Evolutionary conservation across 2,329 filamentous ascomycete species (phyloP), one percentile per base, ranked within the genome.

Genomic region (Elsinoe ampelina): DNA sequence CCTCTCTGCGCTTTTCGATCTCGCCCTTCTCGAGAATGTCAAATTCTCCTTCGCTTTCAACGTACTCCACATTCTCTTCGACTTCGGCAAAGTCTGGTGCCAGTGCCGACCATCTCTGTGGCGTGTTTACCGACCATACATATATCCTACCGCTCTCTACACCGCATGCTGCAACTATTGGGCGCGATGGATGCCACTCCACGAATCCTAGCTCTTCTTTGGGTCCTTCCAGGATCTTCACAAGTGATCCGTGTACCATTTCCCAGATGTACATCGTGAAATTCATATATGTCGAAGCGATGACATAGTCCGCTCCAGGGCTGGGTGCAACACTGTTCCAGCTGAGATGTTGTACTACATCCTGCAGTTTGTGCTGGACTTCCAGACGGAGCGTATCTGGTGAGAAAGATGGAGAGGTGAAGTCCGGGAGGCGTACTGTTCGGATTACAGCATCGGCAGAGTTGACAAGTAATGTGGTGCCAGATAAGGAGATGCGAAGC

Each of bases 201-300:
- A 98, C 91, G 3, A 95, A 87, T 0, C 92, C 92, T 60, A 97
- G 83, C 71, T 98, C 95, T 72, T 98, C 93, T 66, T 95, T 95
- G 1, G 92, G 91, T 0, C 93, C 92, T 70, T 98, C 95, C 38
- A 98, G 79, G 75, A 98, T 98, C 71, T 95, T 95, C 55, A 96
- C 91, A 58, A 98, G 75, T 71, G 89, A 95, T 52, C 93, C 93
- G 66, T 95, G 89, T 57, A 86, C 87, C 56, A 93, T 84, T 73
- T 98, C 93, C 93, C 92, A 97, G 26, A 97, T 91, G 72, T 97
- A 97, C 61, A 98, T 87, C 71, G 98, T 92, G 65, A 96, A 91
- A 67, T 98, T 98, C 78, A 97, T 97, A 71, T 90, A 95, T 1
- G 93, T 97, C 22, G 90, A 95, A 0, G 95, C 93, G 20, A 90